Conservation (phyloP, 148 eudicot genomes). For the Vaccinium corymbosum region DNA sequence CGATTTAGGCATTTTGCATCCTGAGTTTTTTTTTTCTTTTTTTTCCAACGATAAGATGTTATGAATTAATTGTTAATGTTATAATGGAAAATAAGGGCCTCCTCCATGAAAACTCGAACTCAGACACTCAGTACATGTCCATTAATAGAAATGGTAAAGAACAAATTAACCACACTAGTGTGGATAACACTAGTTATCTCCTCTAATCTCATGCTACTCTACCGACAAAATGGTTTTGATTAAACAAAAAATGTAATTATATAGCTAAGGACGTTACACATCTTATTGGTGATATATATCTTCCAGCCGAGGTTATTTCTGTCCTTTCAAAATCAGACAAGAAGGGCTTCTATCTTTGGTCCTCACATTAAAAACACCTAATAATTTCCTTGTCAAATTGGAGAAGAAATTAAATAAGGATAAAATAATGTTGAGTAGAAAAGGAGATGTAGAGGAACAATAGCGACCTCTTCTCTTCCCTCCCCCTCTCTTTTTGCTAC, state of each 20-base stretch:
- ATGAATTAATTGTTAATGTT: too few relatives aligned
- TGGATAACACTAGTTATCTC: neutral
- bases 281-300: neutral
- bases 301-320: constrained; percentile 9
- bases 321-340: constrained; percentile 25
- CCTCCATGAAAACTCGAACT: too few relatives aligned
- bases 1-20: too few relatives aligned
- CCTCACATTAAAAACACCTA: constrained; percentile 28
- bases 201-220: neutral
- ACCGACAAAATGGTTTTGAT: neutral
- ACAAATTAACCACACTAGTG: too few relatives aligned
- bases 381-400: constrained; percentile 36
- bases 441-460: constrained; percentile 48
- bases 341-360: constrained; percentile 24
- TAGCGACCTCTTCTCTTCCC: constrained; percentile 48
- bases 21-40: too few relatives aligned
- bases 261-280: neutral
- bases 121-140: too few relatives aligned
- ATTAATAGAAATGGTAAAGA: too few relatives aligned
- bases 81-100: too few relatives aligned
- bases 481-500: constrained; percentile 18
- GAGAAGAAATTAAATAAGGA: constrained; percentile 28
- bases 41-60: too few relatives aligned
- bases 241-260: neutral
- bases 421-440: constrained; percentile 43